Conservation (phyloP, 2,329 filamentous ascomycete genomes). For the Clonostachys sp. region DNA sequence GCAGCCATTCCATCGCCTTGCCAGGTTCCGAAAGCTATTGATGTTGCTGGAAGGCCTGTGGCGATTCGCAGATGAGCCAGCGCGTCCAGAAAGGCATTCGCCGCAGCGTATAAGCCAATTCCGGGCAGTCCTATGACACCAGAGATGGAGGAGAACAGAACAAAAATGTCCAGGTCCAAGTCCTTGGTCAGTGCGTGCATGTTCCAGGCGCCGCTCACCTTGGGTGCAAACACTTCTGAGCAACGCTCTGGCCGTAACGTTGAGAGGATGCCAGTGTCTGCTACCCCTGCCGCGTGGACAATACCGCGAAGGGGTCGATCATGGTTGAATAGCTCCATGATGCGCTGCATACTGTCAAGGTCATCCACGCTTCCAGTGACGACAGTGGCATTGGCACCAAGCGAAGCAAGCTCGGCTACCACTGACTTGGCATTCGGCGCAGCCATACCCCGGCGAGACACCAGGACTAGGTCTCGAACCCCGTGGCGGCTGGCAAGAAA, state of each 20-base stretch:
- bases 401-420: constrained; percentile 4
- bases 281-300: constrained; percentile 7
- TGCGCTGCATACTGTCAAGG: neutral
- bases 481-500: constrained; percentile 4
- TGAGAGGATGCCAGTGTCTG: constrained; percentile 6
- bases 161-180: constrained; percentile 25
- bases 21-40: constrained; percentile 6
- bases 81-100: constrained; percentile 30
- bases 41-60: constrained; percentile 7
- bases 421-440: constrained; percentile 2
- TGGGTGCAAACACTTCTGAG: constrained; percentile 14
- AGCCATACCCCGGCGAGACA: constrained; percentile 5
- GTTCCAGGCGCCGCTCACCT: constrained; percentile 24
- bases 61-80: constrained; percentile 24
- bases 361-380: constrained; percentile 5
- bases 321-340: constrained; percentile 4
- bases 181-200: constrained; percentile 15
- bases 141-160: constrained; percentile 23
- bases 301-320: constrained; percentile 5
- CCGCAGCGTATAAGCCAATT: constrained; percentile 32
- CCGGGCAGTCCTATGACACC: constrained; percentile 22
- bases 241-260: constrained; percentile 24
- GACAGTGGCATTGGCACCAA: constrained; percentile 5
- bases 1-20: constrained; percentile 5
- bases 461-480: constrained; percentile 6